Evolutionary conservation across 176 grass and related monocot species (phyloP).

Genomic region (Triticum timopheevii): DNA sequence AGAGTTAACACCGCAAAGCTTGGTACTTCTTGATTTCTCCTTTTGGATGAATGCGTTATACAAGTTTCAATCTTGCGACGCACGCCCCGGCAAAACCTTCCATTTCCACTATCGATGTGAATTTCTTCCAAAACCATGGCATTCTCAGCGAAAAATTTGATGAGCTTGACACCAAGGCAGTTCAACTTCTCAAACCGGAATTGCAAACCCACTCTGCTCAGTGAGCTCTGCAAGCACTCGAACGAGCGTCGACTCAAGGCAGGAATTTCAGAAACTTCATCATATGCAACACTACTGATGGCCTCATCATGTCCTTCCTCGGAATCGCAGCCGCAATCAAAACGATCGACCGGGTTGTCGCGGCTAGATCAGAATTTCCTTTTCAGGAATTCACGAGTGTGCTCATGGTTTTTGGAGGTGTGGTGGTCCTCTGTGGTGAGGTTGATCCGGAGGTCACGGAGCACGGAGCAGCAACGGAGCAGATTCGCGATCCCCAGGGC

Average conservation of each 20-base stretch:
- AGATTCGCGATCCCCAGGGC: not conserved
- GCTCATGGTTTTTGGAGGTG: not conserved
- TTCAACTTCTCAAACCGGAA: not conserved
- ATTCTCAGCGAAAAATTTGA: not conserved
- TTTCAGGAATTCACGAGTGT: not conserved
- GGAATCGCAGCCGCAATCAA: not conserved
- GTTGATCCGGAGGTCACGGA: not conserved
- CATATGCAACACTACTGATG: not conserved
- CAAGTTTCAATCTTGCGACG: not conserved
- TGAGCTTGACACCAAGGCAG: not conserved
- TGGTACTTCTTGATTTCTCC: not conserved
- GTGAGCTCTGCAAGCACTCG: not conserved
- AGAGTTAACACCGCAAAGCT: not conserved
- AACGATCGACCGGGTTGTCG: not conserved
- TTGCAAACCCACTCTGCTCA: not conserved
- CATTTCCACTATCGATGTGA: not conserved
- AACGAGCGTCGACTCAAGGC: not conserved
- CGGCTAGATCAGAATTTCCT: not conserved
- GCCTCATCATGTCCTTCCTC: not conserved
- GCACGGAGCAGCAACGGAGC: not conserved
- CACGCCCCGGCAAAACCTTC: not conserved
- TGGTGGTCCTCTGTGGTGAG: not conserved
- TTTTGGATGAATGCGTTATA: not conserved
- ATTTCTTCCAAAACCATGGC: not conserved
- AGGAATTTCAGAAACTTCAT: not conserved